Evolutionary conservation across 2,329 filamentous ascomycete species (phyloP), one percentile per base, ranked within the genome.

Genomic region (Colletotrichum noveboracense): DNA sequence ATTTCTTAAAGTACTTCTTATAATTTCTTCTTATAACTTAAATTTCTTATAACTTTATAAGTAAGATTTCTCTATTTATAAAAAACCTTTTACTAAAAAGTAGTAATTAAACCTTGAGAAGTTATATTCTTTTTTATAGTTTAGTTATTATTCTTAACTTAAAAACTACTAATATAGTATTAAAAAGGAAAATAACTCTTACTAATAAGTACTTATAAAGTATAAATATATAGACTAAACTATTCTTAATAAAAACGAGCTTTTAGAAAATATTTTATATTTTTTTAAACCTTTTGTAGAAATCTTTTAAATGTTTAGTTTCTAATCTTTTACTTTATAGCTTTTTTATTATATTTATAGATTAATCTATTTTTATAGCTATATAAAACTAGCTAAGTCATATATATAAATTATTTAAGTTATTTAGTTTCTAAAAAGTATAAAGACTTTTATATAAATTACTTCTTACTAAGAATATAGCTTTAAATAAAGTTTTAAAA

Each of bases 51-150:
- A 43, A 12, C 12, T 13, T n/a, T 28, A 43, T 43, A 38, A 52
- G 5, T 13, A 28, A 48, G 4, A 16, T 21, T 21, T 7, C 3
- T 32, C n/a, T 28, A 26, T 2, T n/a, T 48, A 48, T 28, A 26
- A 2, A 5, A 24, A 43, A 43, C 32, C 0, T 43, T 38, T 8
- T 43, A 36, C 1, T 18, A 48, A 24, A 13, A 16, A 12, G 8
- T 52, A 26, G 1, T 9, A 18, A 0, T 30, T n/a, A 30, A 8
- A 2, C 6, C 0, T 5, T 52, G 26, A 21, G 5, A 26, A 1
- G 9, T 66, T 66, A 9, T 43, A 43, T 10, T 43, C n/a, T 16
- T 43, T 43, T 3, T 43, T 43, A 43, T 43, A 43, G 2, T n/a
- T 43, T 43, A 43, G 16, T 0, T 43, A 43, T 9, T 43, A 5